Percentiles rank a stretch among this genome's conserved stretches.
Evolutionary conservation across 148 eudicot species (phyloP).

Genomic region (Rhododendron ferrugineum): DNA sequence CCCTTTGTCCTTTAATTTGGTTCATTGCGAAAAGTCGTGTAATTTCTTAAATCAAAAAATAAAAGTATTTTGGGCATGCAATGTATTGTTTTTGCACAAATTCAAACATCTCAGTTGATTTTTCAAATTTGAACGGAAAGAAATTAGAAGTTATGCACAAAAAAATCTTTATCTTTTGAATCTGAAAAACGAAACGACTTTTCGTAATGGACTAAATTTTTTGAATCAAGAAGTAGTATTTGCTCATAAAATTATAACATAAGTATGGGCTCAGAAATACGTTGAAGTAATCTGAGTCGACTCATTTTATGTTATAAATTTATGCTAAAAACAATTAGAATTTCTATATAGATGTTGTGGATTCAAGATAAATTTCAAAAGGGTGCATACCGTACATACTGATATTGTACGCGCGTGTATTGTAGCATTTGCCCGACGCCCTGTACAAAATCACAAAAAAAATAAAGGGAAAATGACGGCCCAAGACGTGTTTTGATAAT

Average conservation of each 20-base stretch:
- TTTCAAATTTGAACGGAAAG: not conserved
- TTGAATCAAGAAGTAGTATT: not conserved
- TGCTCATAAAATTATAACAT: not conserved
- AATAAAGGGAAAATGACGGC: no score
- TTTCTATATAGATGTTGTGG: not conserved
- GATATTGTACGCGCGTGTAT: not conserved
- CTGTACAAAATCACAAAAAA: not conserved
- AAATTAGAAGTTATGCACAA: not conserved
- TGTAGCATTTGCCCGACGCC: not conserved
- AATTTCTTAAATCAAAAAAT: no score
- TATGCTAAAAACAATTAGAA: not conserved
- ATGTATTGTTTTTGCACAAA: not conserved
- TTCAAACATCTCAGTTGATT: not conserved
- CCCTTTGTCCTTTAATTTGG: not conserved
- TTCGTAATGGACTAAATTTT: not conserved
- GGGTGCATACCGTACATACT: not conserved
- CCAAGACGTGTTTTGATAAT: no score
- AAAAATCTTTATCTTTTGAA: no score
- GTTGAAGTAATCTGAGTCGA: not conserved
- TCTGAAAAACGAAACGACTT: not conserved
- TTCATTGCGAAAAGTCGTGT: not conserved
- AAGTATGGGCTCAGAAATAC: not conserved
- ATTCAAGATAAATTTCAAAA: not conserved
- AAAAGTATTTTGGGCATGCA: no score
- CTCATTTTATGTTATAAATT: not conserved